Evolutionary conservation across 208 protist species (phyloP), one percentile per base, ranked within the genome.

Genomic region (Trypanosoma lewisi): DNA sequence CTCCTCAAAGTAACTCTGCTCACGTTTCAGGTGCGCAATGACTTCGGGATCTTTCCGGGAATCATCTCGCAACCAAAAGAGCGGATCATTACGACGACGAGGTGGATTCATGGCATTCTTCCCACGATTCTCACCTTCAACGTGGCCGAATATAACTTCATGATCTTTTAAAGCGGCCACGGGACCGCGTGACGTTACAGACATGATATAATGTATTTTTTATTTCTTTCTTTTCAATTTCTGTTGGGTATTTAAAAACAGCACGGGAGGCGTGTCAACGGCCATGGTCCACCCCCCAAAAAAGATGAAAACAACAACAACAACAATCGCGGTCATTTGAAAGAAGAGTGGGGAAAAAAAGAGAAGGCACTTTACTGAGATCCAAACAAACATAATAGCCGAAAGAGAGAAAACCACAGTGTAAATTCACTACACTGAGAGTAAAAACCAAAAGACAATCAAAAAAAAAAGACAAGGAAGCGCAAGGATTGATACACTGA

Each of bases 21-120:
- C 90, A 47, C 85, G 68, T 11, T 85, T 71, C 19, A 96, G 72
- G 55, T 96, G 85, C 8, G 55, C 82, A n/a, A 96, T 74, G 45
- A 96, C 84, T n/a, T 81, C 83, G 6, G 78, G 75, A 64, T 87
- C 69, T 50, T 60, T 82, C 48, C 90, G 81, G 11, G 59, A 44
- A 66, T 96, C 90, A 52, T 94, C 87, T 41, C 90, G 82, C 37
- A 96, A 63, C 87, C 90, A 96, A 73, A 93, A 96, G 55, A 88
- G 78, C 2, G 77, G 79, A 54, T 96, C 90, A 25, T 91, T 73
- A 37, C 68, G 77, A 27, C 72, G 61, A 37, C 77, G 80, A 2
- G 90, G 90, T 5, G 90, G 90, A 71, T 96, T 76, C 74, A 96
- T 96, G 25, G 87, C 85, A 61, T 87, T 87, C 19, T 82, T 73